These are phyloP conservation scores for Debaryomyces fabryi DNA, from an alignment of 1,139 yeast species.

Conservation along the genomic window DNA sequence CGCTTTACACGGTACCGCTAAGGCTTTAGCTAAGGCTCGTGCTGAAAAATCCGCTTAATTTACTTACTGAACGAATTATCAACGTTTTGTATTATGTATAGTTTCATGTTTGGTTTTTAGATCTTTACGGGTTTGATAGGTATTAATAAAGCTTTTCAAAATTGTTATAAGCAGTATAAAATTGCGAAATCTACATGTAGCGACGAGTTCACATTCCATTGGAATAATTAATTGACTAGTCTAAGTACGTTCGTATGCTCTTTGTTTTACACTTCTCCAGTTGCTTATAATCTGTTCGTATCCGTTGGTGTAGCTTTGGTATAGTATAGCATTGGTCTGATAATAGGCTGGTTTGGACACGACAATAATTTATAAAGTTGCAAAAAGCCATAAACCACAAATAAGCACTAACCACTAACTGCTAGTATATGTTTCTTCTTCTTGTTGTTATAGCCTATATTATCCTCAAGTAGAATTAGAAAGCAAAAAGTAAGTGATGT, in stretches of 20 bases:
- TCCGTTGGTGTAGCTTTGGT: neutral
- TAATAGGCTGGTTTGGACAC: neutral
- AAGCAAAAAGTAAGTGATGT: neutral
- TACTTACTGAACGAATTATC: conserved; percentile 10
- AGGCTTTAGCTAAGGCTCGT: conserved; percentile 83
- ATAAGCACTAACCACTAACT: neutral
- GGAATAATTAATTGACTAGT: neutral
- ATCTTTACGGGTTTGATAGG: conserved; percentile 18
- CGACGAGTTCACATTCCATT: neutral
- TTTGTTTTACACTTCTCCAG: neutral
- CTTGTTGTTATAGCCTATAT: neutral
- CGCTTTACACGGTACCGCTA: conserved; percentile 97
- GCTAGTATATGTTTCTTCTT: neutral
- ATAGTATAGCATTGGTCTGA: neutral
- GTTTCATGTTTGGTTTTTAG: conserved; percentile 21
- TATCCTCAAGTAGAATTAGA: neutral
- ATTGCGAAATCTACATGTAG: neutral
- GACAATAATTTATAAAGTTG: neutral
- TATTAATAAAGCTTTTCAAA: conserved; percentile 18
- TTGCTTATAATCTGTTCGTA: too few species aligned
- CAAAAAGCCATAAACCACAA: conserved; percentile 1
- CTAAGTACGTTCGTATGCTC: neutral
- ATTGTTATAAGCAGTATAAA: conserved; percentile 2
- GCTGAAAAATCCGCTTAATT: conserved; percentile 43
- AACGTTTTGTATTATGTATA: conserved; percentile 12